Conservation (phyloP, 2,329 filamentous ascomycete genomes). For the Pezicula carpinea region DNA sequence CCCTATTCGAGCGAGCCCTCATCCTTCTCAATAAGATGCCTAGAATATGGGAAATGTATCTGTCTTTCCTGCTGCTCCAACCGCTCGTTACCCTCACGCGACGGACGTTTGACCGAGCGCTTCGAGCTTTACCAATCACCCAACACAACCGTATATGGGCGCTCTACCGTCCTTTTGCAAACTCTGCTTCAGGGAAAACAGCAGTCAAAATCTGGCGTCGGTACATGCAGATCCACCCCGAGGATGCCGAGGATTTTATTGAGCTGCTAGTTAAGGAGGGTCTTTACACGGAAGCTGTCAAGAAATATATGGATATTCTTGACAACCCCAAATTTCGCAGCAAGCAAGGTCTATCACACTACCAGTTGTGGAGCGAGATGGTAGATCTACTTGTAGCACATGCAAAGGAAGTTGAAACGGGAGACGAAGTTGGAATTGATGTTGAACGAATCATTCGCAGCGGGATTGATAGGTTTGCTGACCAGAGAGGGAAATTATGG, state of each 20-base stretch:
- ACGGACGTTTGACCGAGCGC: slow-evolving; percentile 83
- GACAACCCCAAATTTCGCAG: slow-evolving; percentile 89
- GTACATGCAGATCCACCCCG: slow-evolving; percentile 96
- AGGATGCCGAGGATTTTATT: slow-evolving; percentile 93
- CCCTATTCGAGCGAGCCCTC: slow-evolving; percentile 86
- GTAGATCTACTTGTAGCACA: slow-evolving; percentile 89
- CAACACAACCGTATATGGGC: slow-evolving; percentile 97
- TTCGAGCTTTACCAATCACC: slow-evolving; percentile 86
- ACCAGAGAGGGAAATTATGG: slow-evolving; percentile 94
- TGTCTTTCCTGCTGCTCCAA: slow-evolving; percentile 83
- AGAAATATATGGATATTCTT: slow-evolving; percentile 85
- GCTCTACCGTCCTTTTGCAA: slow-evolving; percentile 84
- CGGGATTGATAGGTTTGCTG: slow-evolving; percentile 83
- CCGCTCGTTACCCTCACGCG: slow-evolving; percentile 86
- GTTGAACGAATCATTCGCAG: slow-evolving; percentile 91
- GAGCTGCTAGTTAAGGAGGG: slow-evolving; percentile 77
- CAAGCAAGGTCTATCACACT: slow-evolving; percentile 90
- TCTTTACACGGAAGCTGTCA: slow-evolving; percentile 85
- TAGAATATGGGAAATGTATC: slow-evolving; percentile 95
- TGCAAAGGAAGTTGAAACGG: slow-evolving; percentile 78
- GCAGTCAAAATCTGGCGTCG: slow-evolving; percentile 90
- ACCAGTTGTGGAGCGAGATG: slow-evolving; percentile 97
- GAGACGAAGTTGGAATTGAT: slow-evolving; percentile 76
- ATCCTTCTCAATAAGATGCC: slow-evolving; percentile 99
- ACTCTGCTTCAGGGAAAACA: slow-evolving; percentile 83